A percentile compares a stretch with the other conserved stretches of the same genome.
Evolutionary conservation across 768 basidiomycete species (phyloP).

Genomic region (Suillus luteus): DNA sequence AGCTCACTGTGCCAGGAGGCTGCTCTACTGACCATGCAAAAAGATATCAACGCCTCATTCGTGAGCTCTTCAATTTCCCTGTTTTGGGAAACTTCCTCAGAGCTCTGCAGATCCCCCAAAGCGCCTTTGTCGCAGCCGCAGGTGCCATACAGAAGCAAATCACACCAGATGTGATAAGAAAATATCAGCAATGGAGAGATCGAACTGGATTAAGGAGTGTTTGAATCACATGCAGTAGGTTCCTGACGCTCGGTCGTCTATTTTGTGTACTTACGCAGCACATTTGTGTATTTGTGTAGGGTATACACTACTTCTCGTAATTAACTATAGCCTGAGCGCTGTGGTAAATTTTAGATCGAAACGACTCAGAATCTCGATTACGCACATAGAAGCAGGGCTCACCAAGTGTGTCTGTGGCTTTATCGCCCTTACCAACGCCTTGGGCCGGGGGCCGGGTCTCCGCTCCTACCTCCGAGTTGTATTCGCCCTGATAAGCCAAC

Average conservation of each 20-base stretch:
- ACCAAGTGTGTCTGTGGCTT: neutral
- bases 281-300: slow-evolving; percentile 2
- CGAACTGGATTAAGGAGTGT: slow-evolving; percentile 25
- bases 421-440: neutral
- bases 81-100: neutral
- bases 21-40: slow-evolving; percentile 88
- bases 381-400: neutral
- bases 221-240: slow-evolving; percentile 3
- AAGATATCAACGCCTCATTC: slow-evolving; percentile 72
- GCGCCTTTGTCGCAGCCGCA: slow-evolving; percentile 76
- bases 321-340: neutral
- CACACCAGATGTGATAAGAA: slow-evolving; percentile 73
- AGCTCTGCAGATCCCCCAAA: slow-evolving; percentile 62
- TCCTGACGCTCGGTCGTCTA: slow-evolving; percentile 12
- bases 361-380: neutral
- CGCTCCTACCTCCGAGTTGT: neutral
- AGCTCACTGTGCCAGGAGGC: slow-evolving; percentile 94
- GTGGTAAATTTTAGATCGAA: neutral
- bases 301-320: slow-evolving; percentile 8
- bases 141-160: slow-evolving; percentile 75
- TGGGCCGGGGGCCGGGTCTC: slow-evolving; percentile 5
- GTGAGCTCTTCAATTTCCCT: slow-evolving; percentile 45
- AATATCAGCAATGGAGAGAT: slow-evolving; percentile 72
- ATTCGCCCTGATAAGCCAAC: neutral
- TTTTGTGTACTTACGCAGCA: neutral